Conservation (phyloP, 2,329 filamentous ascomycete genomes). For the Simplicillium aogashimaense region DNA sequence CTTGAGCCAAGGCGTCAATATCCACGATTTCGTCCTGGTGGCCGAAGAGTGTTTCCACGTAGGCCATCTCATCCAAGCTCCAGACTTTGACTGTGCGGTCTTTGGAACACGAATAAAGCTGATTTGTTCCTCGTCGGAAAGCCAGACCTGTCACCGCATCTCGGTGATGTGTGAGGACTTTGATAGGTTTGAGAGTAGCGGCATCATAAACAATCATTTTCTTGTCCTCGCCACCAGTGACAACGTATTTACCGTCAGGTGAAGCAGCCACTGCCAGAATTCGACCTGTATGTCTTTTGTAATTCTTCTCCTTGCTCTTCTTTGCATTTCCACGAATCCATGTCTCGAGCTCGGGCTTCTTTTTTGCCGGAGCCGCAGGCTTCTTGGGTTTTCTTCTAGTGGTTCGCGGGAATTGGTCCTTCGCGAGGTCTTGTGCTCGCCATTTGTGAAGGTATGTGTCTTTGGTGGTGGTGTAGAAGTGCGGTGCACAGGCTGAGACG, state of each 20-base stretch:
- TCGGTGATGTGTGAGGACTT: conserved; percentile 84
- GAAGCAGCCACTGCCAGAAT: conserved; percentile 83
- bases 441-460: conserved; percentile 82
- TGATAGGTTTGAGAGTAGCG: conserved; percentile 64
- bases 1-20: conserved; percentile 72
- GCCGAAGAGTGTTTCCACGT: conserved; percentile 91
- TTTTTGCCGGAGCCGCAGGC: conserved; percentile 45
- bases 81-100: conserved; percentile 95
- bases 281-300: conserved; percentile 66
- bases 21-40: conserved; percentile 88
- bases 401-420: conserved; percentile 49
- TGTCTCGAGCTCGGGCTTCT: conserved; percentile 51
- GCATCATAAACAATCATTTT: conserved; percentile 85
- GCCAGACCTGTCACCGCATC: conserved; percentile 77
- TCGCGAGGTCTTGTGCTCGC: conserved; percentile 61
- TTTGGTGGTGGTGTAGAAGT: conserved; percentile 81
- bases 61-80: conserved; percentile 85
- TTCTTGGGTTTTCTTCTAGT: conserved; percentile 50
- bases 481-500: conserved; percentile 68
- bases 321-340: conserved; percentile 53
- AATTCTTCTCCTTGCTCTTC: conserved; percentile 52
- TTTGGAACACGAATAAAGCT: conserved; percentile 82
- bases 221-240: conserved; percentile 78
- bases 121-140: conserved; percentile 81
- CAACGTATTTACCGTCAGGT: conserved; percentile 81